These are phyloP conservation scores for Colletotrichum eleusines DNA, from an alignment of 2,329 filamentous ascomycete species.

Conservation along the genomic window DNA sequence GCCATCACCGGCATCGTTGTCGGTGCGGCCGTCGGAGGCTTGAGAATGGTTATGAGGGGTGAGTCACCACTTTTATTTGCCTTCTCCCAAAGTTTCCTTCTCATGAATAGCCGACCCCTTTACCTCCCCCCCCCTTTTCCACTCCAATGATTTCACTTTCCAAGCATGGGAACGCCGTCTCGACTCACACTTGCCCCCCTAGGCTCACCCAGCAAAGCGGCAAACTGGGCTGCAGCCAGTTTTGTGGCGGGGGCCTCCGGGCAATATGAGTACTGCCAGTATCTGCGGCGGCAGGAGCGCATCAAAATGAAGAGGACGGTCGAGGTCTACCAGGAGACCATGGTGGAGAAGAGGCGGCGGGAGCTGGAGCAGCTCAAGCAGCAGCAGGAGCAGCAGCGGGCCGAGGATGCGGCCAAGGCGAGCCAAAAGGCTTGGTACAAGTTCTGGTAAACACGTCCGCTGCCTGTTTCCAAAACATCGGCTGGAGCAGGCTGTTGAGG, in stretches of 20 bases:
- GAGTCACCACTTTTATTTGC: constrained; percentile 47
- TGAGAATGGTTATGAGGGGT: constrained; percentile 83
- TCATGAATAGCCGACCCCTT: not conserved
- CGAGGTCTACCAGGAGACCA: constrained; percentile 67
- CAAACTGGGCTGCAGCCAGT: constrained; percentile 87
- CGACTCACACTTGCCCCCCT: not conserved
- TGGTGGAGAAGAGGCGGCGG: constrained; percentile 55
- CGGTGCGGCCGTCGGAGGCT: constrained; percentile 80
- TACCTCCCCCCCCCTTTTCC: too few relatives aligned
- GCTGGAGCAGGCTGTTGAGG: not conserved
- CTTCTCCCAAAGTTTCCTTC: not conserved
- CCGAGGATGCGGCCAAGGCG: constrained; percentile 51
- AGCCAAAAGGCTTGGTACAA: constrained; percentile 64
- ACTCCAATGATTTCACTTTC: not conserved
- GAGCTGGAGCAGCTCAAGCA: constrained; percentile 57
- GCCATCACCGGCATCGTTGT: constrained; percentile 85
- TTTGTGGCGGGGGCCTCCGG: constrained; percentile 78
- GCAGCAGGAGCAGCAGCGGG: constrained; percentile 44
- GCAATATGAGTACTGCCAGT: constrained; percentile 88
- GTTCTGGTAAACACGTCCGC: constrained; percentile 59
- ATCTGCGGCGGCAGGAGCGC: constrained; percentile 78
- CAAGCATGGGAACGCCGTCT: not conserved
- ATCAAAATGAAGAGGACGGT: constrained; percentile 88
- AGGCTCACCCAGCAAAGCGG: constrained; percentile 67
- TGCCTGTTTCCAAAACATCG: not conserved